These are phyloP conservation scores for Entomophthora muscae DNA, from an alignment of 371 early-diverging fungal species.

Conservation along the genomic window DNA sequence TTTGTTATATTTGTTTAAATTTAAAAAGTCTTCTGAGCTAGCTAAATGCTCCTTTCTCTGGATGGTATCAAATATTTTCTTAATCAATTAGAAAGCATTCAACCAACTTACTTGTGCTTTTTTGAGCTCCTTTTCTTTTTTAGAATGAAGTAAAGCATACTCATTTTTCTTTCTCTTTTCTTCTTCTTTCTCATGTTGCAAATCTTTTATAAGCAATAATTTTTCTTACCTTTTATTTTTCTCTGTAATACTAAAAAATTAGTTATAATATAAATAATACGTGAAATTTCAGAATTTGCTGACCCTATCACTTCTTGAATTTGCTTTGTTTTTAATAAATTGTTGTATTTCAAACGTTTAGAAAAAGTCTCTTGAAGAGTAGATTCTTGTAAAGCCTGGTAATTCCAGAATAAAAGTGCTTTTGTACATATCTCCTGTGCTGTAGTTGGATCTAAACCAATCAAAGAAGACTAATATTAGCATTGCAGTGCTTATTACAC, in stretches of 20 bases:
- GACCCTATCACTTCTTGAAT: not conserved
- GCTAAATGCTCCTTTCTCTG: not conserved
- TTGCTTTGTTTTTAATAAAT: not conserved
- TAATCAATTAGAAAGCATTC: not conserved
- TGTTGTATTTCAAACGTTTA: not conserved
- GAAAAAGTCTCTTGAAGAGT: not conserved
- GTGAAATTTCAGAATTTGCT: not conserved
- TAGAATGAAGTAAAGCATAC: not conserved
- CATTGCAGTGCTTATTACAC: not conserved
- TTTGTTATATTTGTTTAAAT: not conserved
- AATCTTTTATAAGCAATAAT: not conserved
- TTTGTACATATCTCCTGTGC: not conserved
- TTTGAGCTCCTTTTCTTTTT: not conserved
- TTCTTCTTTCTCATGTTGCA: not conserved
- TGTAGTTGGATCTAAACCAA: not conserved
- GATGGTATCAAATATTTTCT: not conserved
- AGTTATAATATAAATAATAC: not conserved
- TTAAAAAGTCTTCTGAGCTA: not conserved
- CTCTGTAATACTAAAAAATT: too few relatives aligned
- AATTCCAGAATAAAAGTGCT: not conserved
- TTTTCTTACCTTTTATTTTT: too few relatives aligned
- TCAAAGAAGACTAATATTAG: not conserved
- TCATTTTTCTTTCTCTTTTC: not conserved
- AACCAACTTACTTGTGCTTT: not conserved
- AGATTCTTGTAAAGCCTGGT: not conserved